phyloP scores from a whole-genome alignment of 306 rosid genomes.

The Vigna radiata region DNA sequence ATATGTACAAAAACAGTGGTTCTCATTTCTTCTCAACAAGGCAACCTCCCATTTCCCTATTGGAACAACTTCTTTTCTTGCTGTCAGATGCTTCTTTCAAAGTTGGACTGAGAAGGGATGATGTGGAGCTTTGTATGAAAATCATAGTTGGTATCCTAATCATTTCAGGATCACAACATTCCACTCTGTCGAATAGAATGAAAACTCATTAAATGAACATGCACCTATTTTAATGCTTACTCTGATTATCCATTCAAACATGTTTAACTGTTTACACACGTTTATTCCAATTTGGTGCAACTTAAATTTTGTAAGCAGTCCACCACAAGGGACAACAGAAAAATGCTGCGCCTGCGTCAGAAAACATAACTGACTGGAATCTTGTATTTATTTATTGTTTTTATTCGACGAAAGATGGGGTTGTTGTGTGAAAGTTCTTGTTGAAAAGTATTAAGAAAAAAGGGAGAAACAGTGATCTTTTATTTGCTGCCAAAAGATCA shows the following conservation, averaged over 20 bases:
- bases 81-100: neutral
- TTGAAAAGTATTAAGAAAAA: neutral
- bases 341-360: neutral
- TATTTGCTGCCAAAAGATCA: constrained; percentile 23
- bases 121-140: constrained; percentile 24
- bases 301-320: neutral
- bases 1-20: constrained; percentile 32
- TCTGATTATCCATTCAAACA: constrained; percentile 14
- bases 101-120: constrained; percentile 21
- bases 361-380: constrained; percentile 23
- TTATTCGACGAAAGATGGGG: constrained; percentile 9
- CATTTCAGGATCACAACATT: neutral
- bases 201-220: constrained; percentile 24
- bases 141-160: constrained; percentile 19
- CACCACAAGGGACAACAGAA: neutral
- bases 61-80: constrained; percentile 13
- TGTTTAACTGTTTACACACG: constrained; percentile 17
- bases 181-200: neutral
- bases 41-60: neutral
- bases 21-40: neutral
- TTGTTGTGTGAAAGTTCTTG: neutral
- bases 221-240: constrained; percentile 20
- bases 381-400: constrained; percentile 19
- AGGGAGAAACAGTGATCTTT: neutral
- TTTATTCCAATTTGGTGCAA: constrained; percentile 37